Evolutionary conservation across 208 protist genomes (phyloP), one percentile per base, ranked within the genome.

Genomic region (Plasmodiophora brassicae): DNA sequence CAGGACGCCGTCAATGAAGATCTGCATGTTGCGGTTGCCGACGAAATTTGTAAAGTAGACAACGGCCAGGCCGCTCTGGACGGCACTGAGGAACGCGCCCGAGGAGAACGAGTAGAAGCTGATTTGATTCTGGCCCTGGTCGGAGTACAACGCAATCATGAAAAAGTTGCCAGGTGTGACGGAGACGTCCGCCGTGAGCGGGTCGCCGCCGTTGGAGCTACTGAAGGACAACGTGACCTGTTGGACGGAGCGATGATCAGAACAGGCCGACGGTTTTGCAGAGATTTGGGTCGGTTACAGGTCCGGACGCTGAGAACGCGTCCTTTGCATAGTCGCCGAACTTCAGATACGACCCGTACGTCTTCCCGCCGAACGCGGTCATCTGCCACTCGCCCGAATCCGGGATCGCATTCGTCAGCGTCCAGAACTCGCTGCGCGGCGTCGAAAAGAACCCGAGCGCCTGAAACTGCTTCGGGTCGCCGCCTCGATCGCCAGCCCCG

Each of bases 1-100:
- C 65, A 78, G 65, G 32, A 78, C 65, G 5, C 65, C 65, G n/a
- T 78, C 41, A 8, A 78, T 32, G 65, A 78, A 78, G 65, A 78
- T 78, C 65, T 78, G 65, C 5, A 78, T 32, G n/a, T 78, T 38
- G 32, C 65, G 32, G 10, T 44, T 44, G 5, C 65, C 5, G n/a
- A 78, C 65, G 14, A 78, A 38, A 38, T 78, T 78, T 8, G n/a
- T 78, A 38, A 78, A 78, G 65, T 44, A 78, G 65, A 78, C 41
- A 8, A 38, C 41, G 65, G 65, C 65, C 65, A 78, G 65, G n/a
- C 65, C 65, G n/a, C 14, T 32, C 20, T 32, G 10, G 14, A 78
- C 5, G 14, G 65, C 65, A 8, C 32, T 78, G 32, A 44, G 14
- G 65, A 78, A 78, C 65, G 65, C 32, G 65, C 5, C 65, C 5